Conservation (phyloP, 345 rosid species). For the Eucalyptus victrix region DNA sequence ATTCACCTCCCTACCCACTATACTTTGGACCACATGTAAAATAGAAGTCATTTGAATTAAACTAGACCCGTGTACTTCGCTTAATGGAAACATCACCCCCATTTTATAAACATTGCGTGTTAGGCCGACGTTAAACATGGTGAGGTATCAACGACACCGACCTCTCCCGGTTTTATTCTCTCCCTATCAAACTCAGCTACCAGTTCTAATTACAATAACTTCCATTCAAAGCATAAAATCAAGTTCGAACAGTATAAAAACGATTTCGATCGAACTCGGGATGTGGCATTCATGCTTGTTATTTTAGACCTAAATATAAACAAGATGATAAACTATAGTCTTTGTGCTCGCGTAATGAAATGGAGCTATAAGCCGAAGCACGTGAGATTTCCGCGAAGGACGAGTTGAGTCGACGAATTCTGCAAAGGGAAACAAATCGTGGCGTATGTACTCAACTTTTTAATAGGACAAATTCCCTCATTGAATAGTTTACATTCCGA, state of each 20-base stretch:
- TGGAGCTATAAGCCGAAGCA: not conserved
- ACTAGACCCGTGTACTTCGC: not conserved
- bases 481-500: not conserved
- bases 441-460: not conserved
- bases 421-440: not conserved
- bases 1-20: not conserved
- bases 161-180: not conserved
- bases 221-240: not conserved
- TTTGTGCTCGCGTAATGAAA: not conserved
- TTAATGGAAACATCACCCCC: not conserved
- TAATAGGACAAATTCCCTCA: not conserved
- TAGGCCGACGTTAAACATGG: not conserved
- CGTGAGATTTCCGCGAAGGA: not conserved
- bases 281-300: not conserved
- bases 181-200: not conserved
- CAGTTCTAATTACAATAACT: not conserved
- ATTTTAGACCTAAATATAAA: not conserved
- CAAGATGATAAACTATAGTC: not conserved
- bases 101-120: not conserved
- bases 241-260: not conserved
- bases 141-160: not conserved
- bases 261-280: fast-evolving
- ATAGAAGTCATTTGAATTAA: not conserved
- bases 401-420: not conserved
- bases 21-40: not conserved